A percentile compares a stretch with the other conserved stretches of the same genome.
Evolutionary conservation across 257 asterid genomes (phyloP).

Genomic region (Solanum dulcamara): DNA sequence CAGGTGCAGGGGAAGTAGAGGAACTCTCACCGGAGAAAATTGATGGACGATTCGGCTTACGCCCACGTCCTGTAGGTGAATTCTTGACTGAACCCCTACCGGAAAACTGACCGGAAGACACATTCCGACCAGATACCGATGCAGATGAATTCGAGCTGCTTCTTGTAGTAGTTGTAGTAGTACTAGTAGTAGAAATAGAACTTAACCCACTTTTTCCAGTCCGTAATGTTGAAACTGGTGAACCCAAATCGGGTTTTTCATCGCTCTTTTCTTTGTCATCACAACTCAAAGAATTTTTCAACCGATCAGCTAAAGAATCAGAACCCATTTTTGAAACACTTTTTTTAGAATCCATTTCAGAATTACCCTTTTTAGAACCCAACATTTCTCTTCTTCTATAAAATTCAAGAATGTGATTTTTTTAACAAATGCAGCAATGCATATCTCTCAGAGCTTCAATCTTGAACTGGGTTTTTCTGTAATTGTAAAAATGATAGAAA

Average conservation of each 20-base stretch:
- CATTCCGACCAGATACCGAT: constrained; percentile 41
- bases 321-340: neutral
- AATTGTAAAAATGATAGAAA: neutral
- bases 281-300: neutral
- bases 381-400: neutral
- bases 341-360: neutral
- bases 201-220: neutral
- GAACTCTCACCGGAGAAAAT: neutral
- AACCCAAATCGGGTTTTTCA: constrained; percentile 9
- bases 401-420: neutral
- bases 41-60: neutral
- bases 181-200: neutral
- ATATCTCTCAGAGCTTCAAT: neutral
- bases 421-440: neutral
- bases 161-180: constrained; percentile 19
- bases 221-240: constrained; percentile 7
- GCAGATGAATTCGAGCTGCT: constrained; percentile 65
- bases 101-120: constrained; percentile 8
- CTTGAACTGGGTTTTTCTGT: neutral
- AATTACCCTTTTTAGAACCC: neutral
- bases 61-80: constrained; percentile 16
- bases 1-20: too few relatives aligned
- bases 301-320: neutral
- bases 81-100: constrained; percentile 20
- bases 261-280: neutral